Evolutionary conservation across 2,329 filamentous ascomycete genomes (phyloP), one percentile per base, ranked within the genome.

Genomic region (Helicocarpus griseus): DNA sequence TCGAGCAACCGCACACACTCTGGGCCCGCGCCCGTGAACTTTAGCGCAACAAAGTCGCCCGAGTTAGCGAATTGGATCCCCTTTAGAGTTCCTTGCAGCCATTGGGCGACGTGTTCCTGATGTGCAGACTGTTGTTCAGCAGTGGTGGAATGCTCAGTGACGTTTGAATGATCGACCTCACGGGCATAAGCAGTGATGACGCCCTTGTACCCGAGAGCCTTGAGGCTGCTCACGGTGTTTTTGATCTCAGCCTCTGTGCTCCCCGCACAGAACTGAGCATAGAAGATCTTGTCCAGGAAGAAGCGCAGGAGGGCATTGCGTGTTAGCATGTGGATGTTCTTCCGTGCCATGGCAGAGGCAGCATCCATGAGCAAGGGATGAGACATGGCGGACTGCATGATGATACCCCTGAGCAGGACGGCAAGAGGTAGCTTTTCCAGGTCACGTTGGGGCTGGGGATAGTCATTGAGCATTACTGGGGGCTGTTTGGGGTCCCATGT

Each of bases 21-120:
- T 26, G 52, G 40, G n/a, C 56, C 89, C 8, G 90, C 86, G 7
- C 89, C 89, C 1, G 86, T 89, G 75, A 93, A 76, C 71, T 79
- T 79, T 51, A 79, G 62, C 19, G 73, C 75, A 35, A 78, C 64
- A 56, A 73, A 77, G 54, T 78, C 76, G 3, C 73, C 74, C n/a
- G 69, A 60, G 29, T 70, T 70, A 2, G 77, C 68, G 71, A 79
- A 77, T 11, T 73, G 67, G 1, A 81, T 66, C 0, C 77, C 80
- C 52, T 73, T 67, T 44, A 81, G 58, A 5, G 77, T 79, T 3
- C 76, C 77, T 24, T 76, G 67, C 39, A 73, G 66, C 78, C 78
- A 81, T 40, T 67, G 60, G 9, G 70, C 62, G 3, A 74, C 64
- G 53, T 63, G 55, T 8, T 31, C 57, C 63, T 58, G 56, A 53